Evolutionary conservation across 2,329 filamentous ascomycete genomes (phyloP), one percentile per base, ranked within the genome.

Genomic region (Aspergillus sp.): DNA sequence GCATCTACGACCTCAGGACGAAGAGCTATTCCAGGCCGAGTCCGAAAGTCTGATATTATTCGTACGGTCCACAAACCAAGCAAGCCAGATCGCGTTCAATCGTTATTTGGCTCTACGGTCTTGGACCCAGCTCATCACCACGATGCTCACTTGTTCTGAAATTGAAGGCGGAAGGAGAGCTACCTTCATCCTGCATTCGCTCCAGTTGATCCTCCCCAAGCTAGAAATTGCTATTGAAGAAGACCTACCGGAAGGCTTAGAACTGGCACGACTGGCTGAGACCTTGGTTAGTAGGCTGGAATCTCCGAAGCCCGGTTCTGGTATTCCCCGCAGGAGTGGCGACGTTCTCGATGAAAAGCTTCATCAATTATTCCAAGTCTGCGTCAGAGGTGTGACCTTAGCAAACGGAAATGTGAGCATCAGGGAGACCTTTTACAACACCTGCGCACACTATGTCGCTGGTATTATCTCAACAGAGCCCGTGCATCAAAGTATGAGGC

Each of bases 301-400:
- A 21, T 71, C 73, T 30, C 72, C 73, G 41, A 64, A 71, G 19
- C 67, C 75, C 13, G 71, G 68, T 21, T 64, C 77, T 30, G 79
- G 80, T 55, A 76, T 77, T 64, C 79, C 77, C 11, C 73, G 76
- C 47, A 72, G 76, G 50, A 80, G 79, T 56, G 82, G 89, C 38
- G 91, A 92, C 72, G 83, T 94, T 25, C 87, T 95, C 36, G 90
- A 92, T 71, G 94, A 98, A 73, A 91, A 95, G 70, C 83, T 98
- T 0, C 93, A 92, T 71, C 90, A 96, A 71, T 84, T 98, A 3
- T 97, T 99, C 82, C 90, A 96, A 64, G 86, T 92, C 41, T 93
- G 91, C 63, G 82, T 97, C 13, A 85, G 88, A 67, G 91, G 92
- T 5, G 89, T 96, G 57, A 86, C 88, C 65, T 88, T 90, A 62